Percentiles rank a stretch among this genome's conserved stretches.
These are phyloP conservation scores for Saturnispora bothae DNA, from an alignment of 805 yeast genomes.

Conservation along the genomic window DNA sequence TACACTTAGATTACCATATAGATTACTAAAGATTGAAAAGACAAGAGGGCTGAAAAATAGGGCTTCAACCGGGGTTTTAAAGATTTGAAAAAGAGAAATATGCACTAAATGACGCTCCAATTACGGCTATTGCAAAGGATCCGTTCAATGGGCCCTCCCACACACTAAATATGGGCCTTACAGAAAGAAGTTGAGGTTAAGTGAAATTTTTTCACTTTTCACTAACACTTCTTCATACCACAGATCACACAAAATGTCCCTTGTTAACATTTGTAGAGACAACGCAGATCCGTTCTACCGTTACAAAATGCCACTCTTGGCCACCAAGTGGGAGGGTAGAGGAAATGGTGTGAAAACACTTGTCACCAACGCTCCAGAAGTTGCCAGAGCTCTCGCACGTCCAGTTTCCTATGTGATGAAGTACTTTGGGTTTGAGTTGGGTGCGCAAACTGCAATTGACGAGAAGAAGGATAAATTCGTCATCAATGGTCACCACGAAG, in stretches of 20 bases:
- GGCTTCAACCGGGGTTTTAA: too few species aligned
- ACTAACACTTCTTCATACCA: background rate
- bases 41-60: too few species aligned
- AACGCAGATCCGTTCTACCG: conserved; percentile 98
- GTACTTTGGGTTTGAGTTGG: conserved; percentile 92
- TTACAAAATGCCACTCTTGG: conserved; percentile 97
- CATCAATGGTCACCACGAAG: conserved; percentile 92
- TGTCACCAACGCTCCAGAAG: conserved; percentile 80
- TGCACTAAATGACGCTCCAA: too few species aligned
- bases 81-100: too few species aligned
- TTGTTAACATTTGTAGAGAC: conserved; percentile 90
- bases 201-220: background rate
- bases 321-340: conserved; percentile 94
- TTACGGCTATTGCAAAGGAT: background rate
- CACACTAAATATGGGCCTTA: too few species aligned
- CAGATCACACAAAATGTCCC: conserved; percentile 46
- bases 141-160: background rate
- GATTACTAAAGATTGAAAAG: too few species aligned
- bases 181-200: too few species aligned
- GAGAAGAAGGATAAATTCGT: conserved; percentile 77
- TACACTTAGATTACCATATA: too few species aligned
- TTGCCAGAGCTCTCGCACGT: conserved; percentile 87
- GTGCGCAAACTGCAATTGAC: conserved; percentile 85
- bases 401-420: conserved; percentile 89
- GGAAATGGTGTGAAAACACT: conserved; percentile 99